These are phyloP conservation scores for Leccinum ochraceum DNA, from an alignment of 768 basidiomycete genomes.

Conservation along the genomic window DNA sequence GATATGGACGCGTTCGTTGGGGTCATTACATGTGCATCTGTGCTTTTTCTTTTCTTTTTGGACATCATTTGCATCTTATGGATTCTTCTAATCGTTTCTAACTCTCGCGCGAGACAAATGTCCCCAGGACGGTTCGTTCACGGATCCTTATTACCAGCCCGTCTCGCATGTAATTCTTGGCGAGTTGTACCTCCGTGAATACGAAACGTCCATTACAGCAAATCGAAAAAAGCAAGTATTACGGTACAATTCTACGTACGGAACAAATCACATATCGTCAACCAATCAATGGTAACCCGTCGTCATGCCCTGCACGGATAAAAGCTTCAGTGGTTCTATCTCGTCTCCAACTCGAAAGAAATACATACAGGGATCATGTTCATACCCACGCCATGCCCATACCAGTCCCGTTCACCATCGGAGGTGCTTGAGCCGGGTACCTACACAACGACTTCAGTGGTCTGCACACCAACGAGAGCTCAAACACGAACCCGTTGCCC, in stretches of 20 bases:
- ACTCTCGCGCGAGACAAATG: neutral
- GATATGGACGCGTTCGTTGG: conserved; percentile 24
- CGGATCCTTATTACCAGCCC: too few relatives aligned
- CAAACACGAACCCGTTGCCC: conserved; percentile 53
- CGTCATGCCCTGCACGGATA: conserved; percentile 55
- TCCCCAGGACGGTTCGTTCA: neutral
- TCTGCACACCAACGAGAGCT: neutral
- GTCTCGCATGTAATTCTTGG: too few relatives aligned
- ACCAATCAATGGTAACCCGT: conserved; percentile 56
- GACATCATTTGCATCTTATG: conserved; percentile 21
- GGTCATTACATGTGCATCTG: neutral
- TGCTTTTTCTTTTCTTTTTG: conserved; percentile 5
- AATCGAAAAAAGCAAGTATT: conserved; percentile 23
- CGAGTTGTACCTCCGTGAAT: conserved; percentile 1
- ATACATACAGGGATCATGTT: conserved; percentile 63
- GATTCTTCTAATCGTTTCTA: conserved; percentile 23
- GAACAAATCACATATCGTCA: conserved; percentile 3
- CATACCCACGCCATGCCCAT: conserved; percentile 38
- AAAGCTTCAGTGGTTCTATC: conserved; percentile 9
- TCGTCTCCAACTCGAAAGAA: neutral
- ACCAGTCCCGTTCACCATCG: conserved; percentile 54
- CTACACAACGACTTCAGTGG: conserved; percentile 35
- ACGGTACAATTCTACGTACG: conserved; percentile 25
- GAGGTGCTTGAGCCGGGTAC: conserved; percentile 64
- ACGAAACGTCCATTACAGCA: conserved; percentile 28